Base-by-base conservation (phyloP, 306 rosid species). In the Casuarina cunninghamiana region DNA sequence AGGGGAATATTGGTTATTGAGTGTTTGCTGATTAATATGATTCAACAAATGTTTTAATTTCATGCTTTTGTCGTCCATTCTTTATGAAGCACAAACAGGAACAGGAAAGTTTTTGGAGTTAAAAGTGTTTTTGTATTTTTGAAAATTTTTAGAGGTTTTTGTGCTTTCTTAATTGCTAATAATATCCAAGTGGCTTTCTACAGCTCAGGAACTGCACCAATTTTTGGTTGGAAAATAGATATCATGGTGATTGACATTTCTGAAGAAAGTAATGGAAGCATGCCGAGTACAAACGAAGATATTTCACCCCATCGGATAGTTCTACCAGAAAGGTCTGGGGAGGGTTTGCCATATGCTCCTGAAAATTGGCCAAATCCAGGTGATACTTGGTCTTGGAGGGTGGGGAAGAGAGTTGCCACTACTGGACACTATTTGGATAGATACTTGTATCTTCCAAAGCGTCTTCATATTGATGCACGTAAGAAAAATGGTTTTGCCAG, bases 281-380 rank as follows among this genome's bases (percentile, higher is more conserved):
- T 37, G 6, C 54, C 70, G 0, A 12, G 12, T 53, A 53, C 17
- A 54, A 75, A 78, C 44, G 83, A 62, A 19, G 81, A 39, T 58
- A 76, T 48, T 3, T 16, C 44, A 37, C 44, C 37, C 35, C 74
- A 85, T 0, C 73, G 50, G 55, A 88, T 79, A 4, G 92, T 81
- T 57, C 65, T 62, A 0, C 81, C 83, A 0, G 89, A 90, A 3
- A 83, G 51, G 21, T 48, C 84, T 16, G 99, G 99, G 26, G 89
- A 86, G 73, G 99, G 97, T 5, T 50, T 83, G 68, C 99, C 99
- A 2, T 95, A 88, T 63, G 99, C 97, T 62, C 99, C 99, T 26
- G 86, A 80, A 71, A 86, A 91, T 85, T 95, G 90, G 90, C 99
- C 99, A 1, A 83, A 89, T 10, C 78, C 78, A 1, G 99, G 97